Conservation (phyloP, 495 filamentous ascomycete genomes). For the Choiromyces venosus region DNA sequence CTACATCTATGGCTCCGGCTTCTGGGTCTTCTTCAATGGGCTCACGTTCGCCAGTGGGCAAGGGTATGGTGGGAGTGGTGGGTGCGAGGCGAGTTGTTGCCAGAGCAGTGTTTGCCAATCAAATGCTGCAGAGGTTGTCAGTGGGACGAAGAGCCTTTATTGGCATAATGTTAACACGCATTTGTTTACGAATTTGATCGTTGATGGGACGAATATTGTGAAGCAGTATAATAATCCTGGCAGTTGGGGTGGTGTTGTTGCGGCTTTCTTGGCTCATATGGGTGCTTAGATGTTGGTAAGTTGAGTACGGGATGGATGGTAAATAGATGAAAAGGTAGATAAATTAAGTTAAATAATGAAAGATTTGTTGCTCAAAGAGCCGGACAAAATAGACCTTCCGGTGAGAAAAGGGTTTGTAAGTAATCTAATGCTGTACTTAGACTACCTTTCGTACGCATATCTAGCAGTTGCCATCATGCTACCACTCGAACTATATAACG, state of each 20-base stretch:
- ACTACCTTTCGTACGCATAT: too few species aligned
- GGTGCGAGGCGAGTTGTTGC: slow-evolving; percentile 45
- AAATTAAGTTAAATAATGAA: not conserved
- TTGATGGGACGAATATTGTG: slow-evolving; percentile 22
- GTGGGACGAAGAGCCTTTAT: slow-evolving; percentile 25
- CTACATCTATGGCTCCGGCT: slow-evolving; percentile 62
- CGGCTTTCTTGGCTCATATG: slow-evolving; percentile 38
- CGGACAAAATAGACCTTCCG: not conserved
- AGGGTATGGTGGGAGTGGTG: slow-evolving; percentile 18
- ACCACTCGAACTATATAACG: not conserved
- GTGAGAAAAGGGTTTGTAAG: not conserved
- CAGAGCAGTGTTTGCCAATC: slow-evolving; percentile 14
- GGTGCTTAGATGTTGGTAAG: not conserved
- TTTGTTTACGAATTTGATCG: slow-evolving; percentile 29
- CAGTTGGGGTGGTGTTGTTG: slow-evolving; percentile 56
- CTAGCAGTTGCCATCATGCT: too few species aligned
- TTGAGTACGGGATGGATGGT: not conserved
- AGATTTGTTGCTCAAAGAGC: not conserved
- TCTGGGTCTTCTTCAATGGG: slow-evolving; percentile 69
- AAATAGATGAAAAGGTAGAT: not conserved
- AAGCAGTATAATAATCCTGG: slow-evolving; percentile 47
- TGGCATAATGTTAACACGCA: slow-evolving; percentile 37
- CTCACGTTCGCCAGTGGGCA: slow-evolving; percentile 25
- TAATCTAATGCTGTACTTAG: too few species aligned
- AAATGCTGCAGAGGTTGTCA: slow-evolving; percentile 17